Evolutionary conservation across 768 basidiomycete genomes (phyloP).

Genomic region (Serendipita vermifera): DNA sequence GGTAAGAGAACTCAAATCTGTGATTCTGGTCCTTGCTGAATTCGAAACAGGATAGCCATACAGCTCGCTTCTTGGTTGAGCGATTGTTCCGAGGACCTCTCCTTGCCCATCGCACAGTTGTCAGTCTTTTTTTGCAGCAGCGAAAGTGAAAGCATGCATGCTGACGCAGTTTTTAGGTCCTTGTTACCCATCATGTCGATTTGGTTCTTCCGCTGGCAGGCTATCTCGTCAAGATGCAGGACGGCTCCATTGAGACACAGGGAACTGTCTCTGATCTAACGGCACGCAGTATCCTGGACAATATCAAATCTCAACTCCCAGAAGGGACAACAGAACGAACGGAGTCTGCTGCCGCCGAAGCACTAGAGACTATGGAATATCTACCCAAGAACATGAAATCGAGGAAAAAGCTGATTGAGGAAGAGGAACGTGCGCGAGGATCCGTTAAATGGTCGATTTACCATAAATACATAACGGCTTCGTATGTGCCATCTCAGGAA

Average conservation of each 20-base stretch:
- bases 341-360: too few species aligned
- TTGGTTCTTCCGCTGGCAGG: slow-evolving; percentile 28
- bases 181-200: slow-evolving; percentile 36
- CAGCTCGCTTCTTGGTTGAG: slow-evolving; percentile 24
- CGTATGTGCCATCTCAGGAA: slow-evolving; percentile 19
- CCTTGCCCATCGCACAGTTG: slow-evolving; percentile 24
- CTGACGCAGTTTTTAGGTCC: slow-evolving; percentile 23
- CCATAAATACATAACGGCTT: slow-evolving; percentile 29
- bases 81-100: slow-evolving; percentile 27
- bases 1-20: slow-evolving; percentile 2
- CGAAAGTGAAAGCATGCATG: too few species aligned
- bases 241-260: slow-evolving; percentile 30
- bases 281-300: slow-evolving; percentile 24
- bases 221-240: slow-evolving; percentile 30
- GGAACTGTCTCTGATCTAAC: slow-evolving; percentile 28
- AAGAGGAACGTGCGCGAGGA: slow-evolving; percentile 60
- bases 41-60: slow-evolving; percentile 26
- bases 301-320: too few species aligned
- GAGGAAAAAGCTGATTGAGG: slow-evolving; percentile 44
- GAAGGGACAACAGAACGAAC: neutral
- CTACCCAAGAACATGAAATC: slow-evolving; percentile 20
- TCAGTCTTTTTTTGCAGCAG: too few species aligned
- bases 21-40: neutral
- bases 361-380: too few species aligned
- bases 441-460: slow-evolving; percentile 66